Base-by-base conservation (phyloP, 1,284 basidiomycete species). In the Irpex sp. region DNA sequence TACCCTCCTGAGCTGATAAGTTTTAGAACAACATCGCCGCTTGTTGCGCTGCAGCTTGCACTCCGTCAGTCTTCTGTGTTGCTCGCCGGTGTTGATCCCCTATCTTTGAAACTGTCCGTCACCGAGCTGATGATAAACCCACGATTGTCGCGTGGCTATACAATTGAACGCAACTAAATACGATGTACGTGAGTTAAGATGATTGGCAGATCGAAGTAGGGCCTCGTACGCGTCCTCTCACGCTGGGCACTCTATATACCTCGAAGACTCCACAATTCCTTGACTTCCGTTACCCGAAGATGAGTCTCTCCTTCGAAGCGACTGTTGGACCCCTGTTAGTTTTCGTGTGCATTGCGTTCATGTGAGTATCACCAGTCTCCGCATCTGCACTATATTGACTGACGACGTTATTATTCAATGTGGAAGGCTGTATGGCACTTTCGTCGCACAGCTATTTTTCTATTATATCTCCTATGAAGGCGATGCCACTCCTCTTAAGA, bases 271-370 rank as follows among this genome's bases (percentile, higher is more conserved):
- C 58, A 60, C 22, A 11, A 15, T 20, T n/a, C 49, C 49, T 60
- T 11, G 13, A 64, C 62, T 38, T 38, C 32, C 32, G 32, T 38
- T 38, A 38, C 32, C 6, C 32, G 32, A 38, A 38, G 15, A 64
- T 64, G 62, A 15, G 24, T 13, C 13, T 18, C 38, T 32, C 62
- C 27, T 64, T 64, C 62, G 62, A 64, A 38, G 62, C 32, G 11
- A 42, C 62, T 11, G 62, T 43, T 32, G 62, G 62, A 6, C 62
- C 62, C 7, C 20, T 64, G 32, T 27, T 64, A 18, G 62, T 64
- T 18, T 64, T 27, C 38, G 62, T 64, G 10, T 64, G 62, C 62
- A 32, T 64, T 20, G 62, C 62, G 27, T 64, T 64, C 38, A 64
- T 64, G 62, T 64, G 32, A 64, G 62, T 43, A 42, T 15, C 32